Base-by-base conservation (phyloP, 768 basidiomycete genomes). In the Pulveroboletus sp. region DNA sequence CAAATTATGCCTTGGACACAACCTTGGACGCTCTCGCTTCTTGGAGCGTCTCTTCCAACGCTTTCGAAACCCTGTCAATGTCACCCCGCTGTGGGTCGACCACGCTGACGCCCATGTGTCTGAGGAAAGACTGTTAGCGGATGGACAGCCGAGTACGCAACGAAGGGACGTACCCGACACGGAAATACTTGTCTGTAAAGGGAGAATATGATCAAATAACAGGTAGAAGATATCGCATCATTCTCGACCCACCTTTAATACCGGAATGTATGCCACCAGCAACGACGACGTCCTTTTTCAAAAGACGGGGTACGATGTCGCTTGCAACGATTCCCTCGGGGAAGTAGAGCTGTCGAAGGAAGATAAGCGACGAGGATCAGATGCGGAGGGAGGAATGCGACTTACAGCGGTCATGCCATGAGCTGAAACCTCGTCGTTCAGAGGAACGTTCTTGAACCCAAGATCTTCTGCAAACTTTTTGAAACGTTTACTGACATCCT, bases 401-500 rank as follows among this genome's bases (percentile, higher is more conserved):
- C 74, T 53, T 60, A 90, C 84, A 35, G 94, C 94, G 6, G 87
- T 90, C 97, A 99, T 97, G 34, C 95, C 94, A 62, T 94, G 95
- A 4, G 97, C 94, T 16, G 87, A 78, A 49, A 79, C 75, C 3
- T 75, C 70, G 2, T 80, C 72, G 23, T 76, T 72, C 11, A 79
- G 61, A 8, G 94, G 81, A 8, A 98, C 75, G 59, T 82, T 82
- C 60, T 72, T 83, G 57, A 97, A 72, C 2, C 92, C 94, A 36
- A 95, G 73, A 19, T 70, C 74, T 36, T 69, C 62, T 5, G 84
- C 82, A 1, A 81, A 79, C 6, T 78, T 68, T 69, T 90, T 93
- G 67, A 99, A 69, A 48, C 78, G 79, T 47, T 74, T 60, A 49
- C 83, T 85, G 1, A 81, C 82, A 34, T 80, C 78, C 27, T 77